Conservation (phyloP, 345 rosid genomes). For the Brassica nigra region DNA sequence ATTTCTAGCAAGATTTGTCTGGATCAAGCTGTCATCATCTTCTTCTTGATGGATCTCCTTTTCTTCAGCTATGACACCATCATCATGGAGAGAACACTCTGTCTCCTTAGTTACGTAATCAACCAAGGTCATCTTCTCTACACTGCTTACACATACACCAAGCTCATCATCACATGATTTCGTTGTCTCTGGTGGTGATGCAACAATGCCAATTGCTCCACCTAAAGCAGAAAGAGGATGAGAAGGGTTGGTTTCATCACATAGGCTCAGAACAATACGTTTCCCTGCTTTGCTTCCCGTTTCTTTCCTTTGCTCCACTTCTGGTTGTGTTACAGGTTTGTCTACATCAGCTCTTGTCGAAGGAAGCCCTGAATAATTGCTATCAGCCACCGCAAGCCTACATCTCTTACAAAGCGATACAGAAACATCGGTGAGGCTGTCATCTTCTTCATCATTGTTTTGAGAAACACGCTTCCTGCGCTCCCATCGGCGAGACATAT, state of each 20-base stretch:
- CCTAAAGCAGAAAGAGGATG: neutral
- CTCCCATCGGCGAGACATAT: too few species aligned
- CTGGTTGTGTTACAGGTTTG: neutral
- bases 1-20: too few species aligned
- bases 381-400: neutral
- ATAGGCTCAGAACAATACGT: neutral
- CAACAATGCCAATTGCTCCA: neutral
- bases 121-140: neutral
- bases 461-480: neutral
- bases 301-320: neutral
- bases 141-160: neutral
- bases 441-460: neutral
- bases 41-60: neutral
- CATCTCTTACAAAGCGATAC: neutral
- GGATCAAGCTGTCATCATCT: neutral
- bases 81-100: neutral
- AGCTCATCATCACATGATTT: neutral
- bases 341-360: neutral
- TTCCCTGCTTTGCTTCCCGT: neutral
- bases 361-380: too few species aligned
- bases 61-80: neutral
- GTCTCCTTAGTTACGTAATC: neutral
- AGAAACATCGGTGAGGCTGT: neutral
- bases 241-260: neutral
- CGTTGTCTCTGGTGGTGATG: neutral